phyloP scores from a whole-genome alignment of 352 stramenopile species.

The Globisporangium alternatum region DNA sequence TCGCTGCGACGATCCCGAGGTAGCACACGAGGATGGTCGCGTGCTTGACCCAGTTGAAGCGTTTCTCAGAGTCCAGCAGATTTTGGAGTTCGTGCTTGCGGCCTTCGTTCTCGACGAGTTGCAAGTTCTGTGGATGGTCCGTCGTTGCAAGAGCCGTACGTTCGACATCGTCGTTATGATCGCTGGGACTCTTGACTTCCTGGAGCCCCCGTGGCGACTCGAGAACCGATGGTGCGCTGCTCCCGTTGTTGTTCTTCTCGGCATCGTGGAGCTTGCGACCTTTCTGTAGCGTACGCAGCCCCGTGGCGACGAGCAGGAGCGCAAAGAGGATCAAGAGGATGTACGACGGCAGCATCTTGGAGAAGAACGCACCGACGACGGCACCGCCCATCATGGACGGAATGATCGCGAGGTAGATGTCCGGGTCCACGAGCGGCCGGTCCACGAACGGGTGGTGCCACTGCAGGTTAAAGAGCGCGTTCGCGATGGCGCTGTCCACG shows the following conservation, averaged over 20 bases:
- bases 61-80: constrained; percentile 27
- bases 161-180: not conserved
- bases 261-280: constrained; percentile 26
- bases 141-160: not conserved
- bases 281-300: constrained; percentile 29
- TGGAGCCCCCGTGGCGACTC: constrained; percentile 10
- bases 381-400: constrained; percentile 55
- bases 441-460: constrained; percentile 51
- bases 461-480: constrained; percentile 57
- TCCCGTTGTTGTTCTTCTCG: constrained; percentile 16
- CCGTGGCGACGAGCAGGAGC: constrained; percentile 30
- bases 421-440: constrained; percentile 55
- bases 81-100: constrained; percentile 8
- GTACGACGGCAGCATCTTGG: constrained; percentile 60
- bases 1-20: constrained; percentile 27
- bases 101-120: constrained; percentile 5
- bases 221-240: constrained; percentile 14
- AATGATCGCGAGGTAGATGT: constrained; percentile 57
- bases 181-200: not conserved
- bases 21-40: constrained; percentile 39
- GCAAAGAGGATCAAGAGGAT: constrained; percentile 53
- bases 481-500: constrained; percentile 52
- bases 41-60: constrained; percentile 39
- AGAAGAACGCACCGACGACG: constrained; percentile 49
- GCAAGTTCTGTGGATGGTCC: constrained; percentile 2